Percentiles rank a stretch among this genome's conserved stretches.
Evolutionary conservation across 768 basidiomycete species (phyloP).

Genomic region (Russula dissimulans): DNA sequence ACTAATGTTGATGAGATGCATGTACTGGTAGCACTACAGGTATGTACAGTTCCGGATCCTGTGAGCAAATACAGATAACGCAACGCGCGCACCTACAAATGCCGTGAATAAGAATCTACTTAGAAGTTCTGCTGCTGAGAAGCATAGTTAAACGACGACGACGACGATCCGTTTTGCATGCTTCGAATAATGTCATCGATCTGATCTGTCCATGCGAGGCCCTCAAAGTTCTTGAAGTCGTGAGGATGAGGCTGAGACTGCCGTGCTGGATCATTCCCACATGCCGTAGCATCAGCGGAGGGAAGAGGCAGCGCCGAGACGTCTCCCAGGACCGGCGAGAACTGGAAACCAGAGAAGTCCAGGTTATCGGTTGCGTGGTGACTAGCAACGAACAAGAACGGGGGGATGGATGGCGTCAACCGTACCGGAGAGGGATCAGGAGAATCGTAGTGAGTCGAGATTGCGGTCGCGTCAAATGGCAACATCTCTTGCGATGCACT

Average conservation of each 20-base stretch:
- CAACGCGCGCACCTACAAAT: neutral
- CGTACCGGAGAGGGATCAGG: constrained; percentile 6
- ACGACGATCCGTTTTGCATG: neutral
- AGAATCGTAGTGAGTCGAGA: constrained; percentile 9
- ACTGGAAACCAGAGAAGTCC: neutral
- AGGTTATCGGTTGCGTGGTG: neutral
- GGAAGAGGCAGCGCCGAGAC: neutral
- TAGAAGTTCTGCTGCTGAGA: neutral
- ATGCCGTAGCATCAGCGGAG: neutral
- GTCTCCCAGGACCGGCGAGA: neutral
- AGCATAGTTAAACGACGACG: neutral
- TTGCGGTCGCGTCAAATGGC: neutral
- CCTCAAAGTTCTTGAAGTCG: neutral
- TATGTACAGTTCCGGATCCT: neutral
- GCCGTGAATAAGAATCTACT: neutral
- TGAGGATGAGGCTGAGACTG: neutral
- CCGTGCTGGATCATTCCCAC: neutral
- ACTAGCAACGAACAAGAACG: constrained; percentile 4
- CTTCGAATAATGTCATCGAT: constrained; percentile 1
- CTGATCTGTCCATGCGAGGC: constrained; percentile 2
- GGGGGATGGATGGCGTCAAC: neutral
- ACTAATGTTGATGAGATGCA: neutral
- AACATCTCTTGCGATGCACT: neutral
- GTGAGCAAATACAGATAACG: neutral
- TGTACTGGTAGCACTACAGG: neutral